Evolutionary conservation across 2,329 filamentous ascomycete species (phyloP), one percentile per base, ranked within the genome.

Genomic region (Colletotrichum sidae): DNA sequence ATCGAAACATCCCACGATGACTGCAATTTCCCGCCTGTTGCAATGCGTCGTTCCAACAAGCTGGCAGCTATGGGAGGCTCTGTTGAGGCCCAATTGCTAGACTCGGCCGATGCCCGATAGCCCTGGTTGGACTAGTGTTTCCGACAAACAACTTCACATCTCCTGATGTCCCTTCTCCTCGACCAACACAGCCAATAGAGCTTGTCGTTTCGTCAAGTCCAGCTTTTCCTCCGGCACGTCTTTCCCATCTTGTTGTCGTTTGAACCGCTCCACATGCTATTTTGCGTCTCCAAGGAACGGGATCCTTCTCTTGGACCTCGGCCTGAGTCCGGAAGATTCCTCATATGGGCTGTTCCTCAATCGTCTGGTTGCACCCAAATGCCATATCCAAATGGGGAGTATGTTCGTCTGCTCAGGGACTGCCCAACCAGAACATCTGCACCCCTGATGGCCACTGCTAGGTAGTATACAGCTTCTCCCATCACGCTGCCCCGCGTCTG

Each of bases 111-210:
- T 42, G 33, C 12, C 55, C 17, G 50, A 8, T 37, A 41, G 50
- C 58, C n/a, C 10, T 55, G 42, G 55, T 33, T 47, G 25, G 51
- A 12, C 58, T 60, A 60, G 58, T 60, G 58, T 60, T 60, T 60
- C 58, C 51, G 55, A 50, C 51, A 55, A 60, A 60, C 50, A 42
- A 60, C 45, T 6, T 41, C 57, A 55, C 34, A 45, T 54, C 50
- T 35, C 57, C 50, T 41, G n/a, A 47, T 46, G 50, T 41, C 57
- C 57, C 50, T 60, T 49, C 35, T 60, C 55, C 44, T 46, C 50
- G 50, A n/a, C 13, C 8, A 15, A 10, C 15, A 17, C 15, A 17
- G 44, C 44, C 44, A 17, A n/a, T 37, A 49, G 41, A 60, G 49
- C 50, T 17, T n/a, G 35, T 60, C 55, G 42, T 49, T 47, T 35